phyloP scores from a whole-genome alignment of 768 basidiomycete genomes.

The Lyophyllum semitale region DNA sequence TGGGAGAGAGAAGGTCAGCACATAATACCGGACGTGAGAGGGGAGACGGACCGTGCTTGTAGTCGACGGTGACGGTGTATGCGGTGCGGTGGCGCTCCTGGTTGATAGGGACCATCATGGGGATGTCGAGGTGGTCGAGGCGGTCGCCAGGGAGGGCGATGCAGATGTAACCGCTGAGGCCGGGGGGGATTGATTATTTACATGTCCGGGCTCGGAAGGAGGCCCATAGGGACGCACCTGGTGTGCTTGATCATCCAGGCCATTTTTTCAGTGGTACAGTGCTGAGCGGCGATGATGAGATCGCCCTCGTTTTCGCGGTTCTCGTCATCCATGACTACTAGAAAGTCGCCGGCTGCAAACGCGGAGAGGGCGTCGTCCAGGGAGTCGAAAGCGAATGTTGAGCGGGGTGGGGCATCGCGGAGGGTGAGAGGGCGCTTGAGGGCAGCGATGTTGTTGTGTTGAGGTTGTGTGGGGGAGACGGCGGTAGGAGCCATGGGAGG shows the following conservation, averaged over 20 bases:
- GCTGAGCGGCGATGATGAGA: conserved; percentile 82
- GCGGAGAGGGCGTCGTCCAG: conserved; percentile 80
- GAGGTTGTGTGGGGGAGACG: conserved; percentile 2
- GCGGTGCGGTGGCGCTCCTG: conserved; percentile 92
- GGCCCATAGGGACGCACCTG: conserved; percentile 73
- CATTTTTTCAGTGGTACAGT: conserved; percentile 94
- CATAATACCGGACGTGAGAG: conserved; percentile 11
- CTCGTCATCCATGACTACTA: conserved; percentile 98
- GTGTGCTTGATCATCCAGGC: conserved; percentile 98
- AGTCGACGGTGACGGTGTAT: conserved; percentile 95
- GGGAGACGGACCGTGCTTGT: conserved; percentile 70
- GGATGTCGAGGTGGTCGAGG: conserved; percentile 76
- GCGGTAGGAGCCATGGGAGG: conserved; percentile 14
- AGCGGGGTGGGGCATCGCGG: conserved; percentile 28
- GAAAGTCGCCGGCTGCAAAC: conserved; percentile 80
- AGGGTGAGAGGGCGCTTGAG: conserved; percentile 30
- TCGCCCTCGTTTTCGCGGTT: conserved; percentile 97
- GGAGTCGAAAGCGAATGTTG: conserved; percentile 70
- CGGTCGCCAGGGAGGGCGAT: conserved; percentile 77
- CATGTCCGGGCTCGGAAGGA: not conserved
- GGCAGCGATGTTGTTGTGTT: not conserved
- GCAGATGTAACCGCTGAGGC: conserved; percentile 96
- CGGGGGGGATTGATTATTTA: not conserved
- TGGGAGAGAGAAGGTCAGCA: conserved; percentile 3
- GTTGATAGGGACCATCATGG: conserved; percentile 93